Conservation (phyloP, 306 rosid genomes). For the Calophaca sinica region DNA sequence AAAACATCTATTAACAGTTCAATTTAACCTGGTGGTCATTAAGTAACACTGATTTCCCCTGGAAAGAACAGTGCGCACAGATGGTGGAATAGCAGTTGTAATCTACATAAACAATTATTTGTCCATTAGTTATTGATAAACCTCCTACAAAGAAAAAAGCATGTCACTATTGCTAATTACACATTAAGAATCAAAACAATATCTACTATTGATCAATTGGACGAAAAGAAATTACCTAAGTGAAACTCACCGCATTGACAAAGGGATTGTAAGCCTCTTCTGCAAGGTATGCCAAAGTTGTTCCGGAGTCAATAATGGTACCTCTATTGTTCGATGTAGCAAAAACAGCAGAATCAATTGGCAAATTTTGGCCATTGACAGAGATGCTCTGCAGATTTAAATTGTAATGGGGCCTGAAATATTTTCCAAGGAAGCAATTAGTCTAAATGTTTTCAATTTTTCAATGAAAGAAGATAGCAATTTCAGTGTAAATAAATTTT, state of each 20-base stretch:
- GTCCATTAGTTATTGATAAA: slow-evolving; percentile 24
- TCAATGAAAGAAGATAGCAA: slow-evolving; percentile 27
- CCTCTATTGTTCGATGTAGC: slow-evolving; percentile 76
- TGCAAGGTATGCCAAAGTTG: slow-evolving; percentile 93
- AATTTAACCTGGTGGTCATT: slow-evolving; percentile 75
- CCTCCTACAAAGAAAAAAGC: not conserved
- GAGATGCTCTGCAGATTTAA: slow-evolving; percentile 85
- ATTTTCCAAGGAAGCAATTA: slow-evolving; percentile 39
- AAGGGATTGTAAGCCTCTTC: slow-evolving; percentile 73
- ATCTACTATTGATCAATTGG: slow-evolving; percentile 22
- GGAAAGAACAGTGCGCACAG: slow-evolving; percentile 59
- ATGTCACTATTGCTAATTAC: slow-evolving; percentile 25
- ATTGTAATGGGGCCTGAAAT: slow-evolving; percentile 91
- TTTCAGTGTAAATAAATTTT: slow-evolving; percentile 4
- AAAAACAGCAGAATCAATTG: slow-evolving; percentile 67
- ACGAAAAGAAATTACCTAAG: slow-evolving; percentile 34
- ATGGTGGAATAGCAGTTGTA: slow-evolving; percentile 56
- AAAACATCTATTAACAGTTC: slow-evolving; percentile 16
- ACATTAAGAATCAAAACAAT: slow-evolving; percentile 31
- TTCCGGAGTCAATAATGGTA: slow-evolving; percentile 90
- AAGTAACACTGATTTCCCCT: slow-evolving; percentile 77
- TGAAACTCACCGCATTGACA: slow-evolving; percentile 71
- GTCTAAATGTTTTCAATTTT: not conserved
- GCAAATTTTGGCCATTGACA: slow-evolving; percentile 68
- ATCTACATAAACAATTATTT: slow-evolving; percentile 56